Evolutionary conservation across 2,329 filamentous ascomycete genomes (phyloP).

Genomic region (Cladosporium sp.): DNA sequence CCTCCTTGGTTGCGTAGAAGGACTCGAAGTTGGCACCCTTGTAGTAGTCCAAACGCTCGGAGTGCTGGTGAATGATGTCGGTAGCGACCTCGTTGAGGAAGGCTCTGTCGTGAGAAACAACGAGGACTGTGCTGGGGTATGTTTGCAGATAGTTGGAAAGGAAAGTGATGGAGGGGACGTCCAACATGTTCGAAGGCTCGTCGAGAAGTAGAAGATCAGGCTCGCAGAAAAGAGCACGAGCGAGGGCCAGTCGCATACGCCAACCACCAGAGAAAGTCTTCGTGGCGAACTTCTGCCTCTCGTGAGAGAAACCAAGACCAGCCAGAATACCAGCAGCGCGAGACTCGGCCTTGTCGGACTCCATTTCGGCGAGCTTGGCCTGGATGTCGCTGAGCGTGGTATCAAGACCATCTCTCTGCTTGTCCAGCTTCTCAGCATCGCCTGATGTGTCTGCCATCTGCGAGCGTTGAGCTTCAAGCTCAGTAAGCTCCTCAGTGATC

Average conservation of each 20-base stretch:
- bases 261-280: constrained; percentile 99
- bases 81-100: constrained; percentile 99
- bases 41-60: constrained; percentile 96
- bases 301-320: constrained; percentile 90
- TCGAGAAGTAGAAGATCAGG: constrained; percentile 92
- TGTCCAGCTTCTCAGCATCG: constrained; percentile 78
- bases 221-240: constrained; percentile 94
- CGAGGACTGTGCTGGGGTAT: constrained; percentile 90
- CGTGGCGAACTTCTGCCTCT: constrained; percentile 85
- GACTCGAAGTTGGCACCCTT: constrained; percentile 92
- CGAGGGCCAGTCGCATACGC: constrained; percentile 95
- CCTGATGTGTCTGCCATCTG: constrained; percentile 85
- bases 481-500: constrained; percentile 67
- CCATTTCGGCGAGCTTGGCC: constrained; percentile 91
- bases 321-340: constrained; percentile 92
- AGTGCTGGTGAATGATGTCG: constrained; percentile 98
- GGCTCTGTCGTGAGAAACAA: constrained; percentile 97
- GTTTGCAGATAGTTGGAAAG: constrained; percentile 88
- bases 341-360: constrained; percentile 96
- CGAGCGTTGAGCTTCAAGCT: constrained; percentile 70
- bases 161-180: constrained; percentile 99
- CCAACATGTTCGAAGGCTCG: constrained; percentile 99
- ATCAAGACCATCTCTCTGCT: constrained; percentile 83
- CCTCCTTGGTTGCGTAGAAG: constrained; percentile 96
- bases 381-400: constrained; percentile 88